phyloP scores from a whole-genome alignment of 768 basidiomycete species.

The Phaffia australis region DNA sequence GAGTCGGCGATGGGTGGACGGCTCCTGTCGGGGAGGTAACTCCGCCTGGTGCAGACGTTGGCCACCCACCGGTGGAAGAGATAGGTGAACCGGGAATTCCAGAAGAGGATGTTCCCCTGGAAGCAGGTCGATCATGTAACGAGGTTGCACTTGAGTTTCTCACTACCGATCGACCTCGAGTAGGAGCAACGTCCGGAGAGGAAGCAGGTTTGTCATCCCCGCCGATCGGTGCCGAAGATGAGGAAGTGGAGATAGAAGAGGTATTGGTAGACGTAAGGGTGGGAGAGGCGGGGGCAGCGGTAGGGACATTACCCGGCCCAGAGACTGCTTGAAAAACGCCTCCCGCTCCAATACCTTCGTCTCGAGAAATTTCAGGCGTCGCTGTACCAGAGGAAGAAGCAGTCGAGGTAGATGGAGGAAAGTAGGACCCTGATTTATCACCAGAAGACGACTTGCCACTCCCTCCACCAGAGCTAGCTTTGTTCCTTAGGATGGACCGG shows the following conservation, averaged over 20 bases:
- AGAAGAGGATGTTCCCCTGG: slow-evolving; percentile 3
- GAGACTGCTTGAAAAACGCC: background rate
- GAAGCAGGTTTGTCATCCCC: background rate
- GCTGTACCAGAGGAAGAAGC: slow-evolving; percentile 26
- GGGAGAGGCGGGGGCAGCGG: slow-evolving; percentile 1
- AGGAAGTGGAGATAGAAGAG: background rate
- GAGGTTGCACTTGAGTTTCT: slow-evolving; percentile 9
- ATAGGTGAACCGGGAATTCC: background rate
- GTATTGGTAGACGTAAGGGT: background rate
- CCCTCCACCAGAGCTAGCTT: slow-evolving; percentile 28
- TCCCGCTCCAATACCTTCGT: background rate
- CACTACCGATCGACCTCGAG: slow-evolving; percentile 13
- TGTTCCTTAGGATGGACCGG: slow-evolving; percentile 38
- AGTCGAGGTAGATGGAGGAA: slow-evolving; percentile 27
- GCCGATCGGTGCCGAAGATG: background rate
- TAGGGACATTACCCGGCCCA: background rate
- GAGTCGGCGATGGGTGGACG: background rate
- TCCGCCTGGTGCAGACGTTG: slow-evolving; percentile 5
- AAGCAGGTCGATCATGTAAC: slow-evolving; percentile 13
- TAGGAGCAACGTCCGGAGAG: slow-evolving; percentile 1
- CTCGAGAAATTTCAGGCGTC: background rate
- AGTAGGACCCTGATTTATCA: slow-evolving; percentile 23
- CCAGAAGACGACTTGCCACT: slow-evolving; percentile 28
- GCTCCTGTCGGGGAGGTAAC: background rate
- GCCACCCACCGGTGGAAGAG: slow-evolving; percentile 4